Evolutionary conservation across 768 basidiomycete species (phyloP).

Genomic region (Fomitopsis pulvina): DNA sequence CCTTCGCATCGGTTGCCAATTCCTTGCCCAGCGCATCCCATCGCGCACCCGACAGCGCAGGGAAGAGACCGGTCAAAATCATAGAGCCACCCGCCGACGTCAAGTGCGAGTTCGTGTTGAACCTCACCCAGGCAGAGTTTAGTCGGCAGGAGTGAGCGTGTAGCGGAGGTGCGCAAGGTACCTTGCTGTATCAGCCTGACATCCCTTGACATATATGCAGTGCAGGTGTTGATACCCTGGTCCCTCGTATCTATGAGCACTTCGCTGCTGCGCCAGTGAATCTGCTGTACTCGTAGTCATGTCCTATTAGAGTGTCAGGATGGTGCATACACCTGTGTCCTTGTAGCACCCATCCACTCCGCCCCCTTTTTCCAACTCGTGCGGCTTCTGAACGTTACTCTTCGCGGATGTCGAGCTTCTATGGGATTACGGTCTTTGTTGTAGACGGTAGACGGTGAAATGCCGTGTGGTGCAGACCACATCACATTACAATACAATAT

Average conservation of each 20-base stretch:
- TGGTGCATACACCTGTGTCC: background rate
- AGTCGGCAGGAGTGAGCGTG: constrained; percentile 51
- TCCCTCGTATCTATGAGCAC: background rate
- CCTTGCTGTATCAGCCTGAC: background rate
- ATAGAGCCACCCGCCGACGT: constrained; percentile 75
- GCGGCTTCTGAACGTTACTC: too few species aligned
- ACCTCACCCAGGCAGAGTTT: constrained; percentile 81
- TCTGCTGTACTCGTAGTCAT: background rate
- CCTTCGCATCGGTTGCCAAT: constrained; percentile 61
- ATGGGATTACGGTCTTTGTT: too few species aligned
- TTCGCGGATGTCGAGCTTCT: too few species aligned
- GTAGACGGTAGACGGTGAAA: too few species aligned
- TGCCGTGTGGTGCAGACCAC: too few species aligned
- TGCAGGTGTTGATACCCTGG: constrained; percentile 1
- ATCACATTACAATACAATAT: too few species aligned
- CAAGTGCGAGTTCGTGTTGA: constrained; percentile 63
- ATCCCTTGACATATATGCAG: background rate
- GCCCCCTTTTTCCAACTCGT: background rate
- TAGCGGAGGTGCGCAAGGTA: background rate
- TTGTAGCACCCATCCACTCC: too few species aligned
- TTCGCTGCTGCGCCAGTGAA: too few species aligned
- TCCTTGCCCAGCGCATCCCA: background rate
- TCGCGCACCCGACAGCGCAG: constrained; percentile 15
- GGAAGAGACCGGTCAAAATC: constrained; percentile 57
- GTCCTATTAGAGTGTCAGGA: background rate